phyloP scores from a whole-genome alignment of 129 eudicot species.

The Glebionis coronaria region DNA sequence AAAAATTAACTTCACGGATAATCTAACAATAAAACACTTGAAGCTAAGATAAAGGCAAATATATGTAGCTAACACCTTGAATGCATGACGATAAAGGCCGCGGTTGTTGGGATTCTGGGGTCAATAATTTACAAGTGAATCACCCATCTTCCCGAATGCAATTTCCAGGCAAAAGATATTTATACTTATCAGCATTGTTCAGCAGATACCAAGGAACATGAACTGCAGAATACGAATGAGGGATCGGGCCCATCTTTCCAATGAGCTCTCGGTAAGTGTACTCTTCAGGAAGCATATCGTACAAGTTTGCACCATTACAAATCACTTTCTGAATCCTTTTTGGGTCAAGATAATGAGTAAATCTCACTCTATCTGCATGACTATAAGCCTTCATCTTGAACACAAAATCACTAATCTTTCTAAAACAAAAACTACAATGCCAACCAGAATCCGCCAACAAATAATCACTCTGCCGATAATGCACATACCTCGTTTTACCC shows the following conservation, averaged over 20 bases:
- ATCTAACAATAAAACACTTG: constrained; percentile 19
- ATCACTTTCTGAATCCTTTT: constrained; percentile 62
- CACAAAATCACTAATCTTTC: constrained; percentile 58
- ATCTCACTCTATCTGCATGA: constrained; percentile 63
- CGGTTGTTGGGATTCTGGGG: background rate
- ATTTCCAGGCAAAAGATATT: constrained; percentile 71
- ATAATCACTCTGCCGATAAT: constrained; percentile 59
- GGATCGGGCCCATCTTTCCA: constrained; percentile 77
- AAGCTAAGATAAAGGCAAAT: constrained; percentile 8
- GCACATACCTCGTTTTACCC: constrained; percentile 64
- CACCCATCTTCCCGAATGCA: constrained; percentile 54
- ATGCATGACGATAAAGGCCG: background rate
- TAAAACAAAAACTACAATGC: constrained; percentile 86
- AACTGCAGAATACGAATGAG: constrained; percentile 62
- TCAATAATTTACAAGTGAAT: constrained; percentile 10
- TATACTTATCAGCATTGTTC: constrained; percentile 49
- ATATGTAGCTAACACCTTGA: constrained; percentile 10
- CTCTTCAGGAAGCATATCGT: constrained; percentile 82
- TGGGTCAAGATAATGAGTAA: constrained; percentile 57
- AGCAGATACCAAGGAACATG: constrained; percentile 59
- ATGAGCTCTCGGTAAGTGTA: constrained; percentile 66
- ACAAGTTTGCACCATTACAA: constrained; percentile 59
- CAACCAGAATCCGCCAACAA: constrained; percentile 72
- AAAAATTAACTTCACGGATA: constrained; percentile 13
- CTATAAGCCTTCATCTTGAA: constrained; percentile 87